A percentile compares a stretch with the other conserved stretches of the same genome.
Evolutionary conservation across 805 yeast genomes (phyloP).

Genomic region (Cyberlindnera nakhonratchasimensis): DNA sequence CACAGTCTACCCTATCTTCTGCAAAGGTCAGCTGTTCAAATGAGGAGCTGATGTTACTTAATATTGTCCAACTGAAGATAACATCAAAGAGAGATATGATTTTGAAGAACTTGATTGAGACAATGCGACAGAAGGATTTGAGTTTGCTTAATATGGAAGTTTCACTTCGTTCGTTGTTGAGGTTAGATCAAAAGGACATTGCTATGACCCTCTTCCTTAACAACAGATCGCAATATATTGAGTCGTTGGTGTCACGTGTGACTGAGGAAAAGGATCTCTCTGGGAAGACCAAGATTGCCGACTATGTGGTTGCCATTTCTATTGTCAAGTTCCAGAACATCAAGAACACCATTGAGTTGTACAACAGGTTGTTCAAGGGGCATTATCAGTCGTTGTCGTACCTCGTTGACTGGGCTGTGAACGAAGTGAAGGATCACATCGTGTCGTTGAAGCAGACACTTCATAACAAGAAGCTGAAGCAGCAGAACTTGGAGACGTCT

Average conservation of each 20-base stretch:
- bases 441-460: constrained; percentile 74
- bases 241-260: constrained; percentile 46
- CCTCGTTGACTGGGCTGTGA: constrained; percentile 42
- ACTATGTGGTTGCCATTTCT: constrained; percentile 57
- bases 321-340: constrained; percentile 60
- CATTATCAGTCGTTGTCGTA: constrained; percentile 45
- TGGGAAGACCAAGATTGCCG: constrained; percentile 43
- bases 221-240: constrained; percentile 45
- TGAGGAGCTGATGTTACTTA: constrained; percentile 31
- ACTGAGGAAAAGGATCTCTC: constrained; percentile 41
- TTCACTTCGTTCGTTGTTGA: constrained; percentile 32
- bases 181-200: constrained; percentile 42
- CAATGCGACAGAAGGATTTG: constrained; percentile 28
- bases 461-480: constrained; percentile 53
- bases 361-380: constrained; percentile 47
- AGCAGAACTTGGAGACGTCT: constrained; percentile 52
- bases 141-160: constrained; percentile 29
- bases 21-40: constrained; percentile 17
- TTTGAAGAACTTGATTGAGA: constrained; percentile 33
- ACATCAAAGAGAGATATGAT: constrained; percentile 31
- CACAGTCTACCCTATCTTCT: constrained; percentile 31
- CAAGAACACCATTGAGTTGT: constrained; percentile 53
- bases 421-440: constrained; percentile 32
- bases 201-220: constrained; percentile 49
- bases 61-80: constrained; percentile 33